These are phyloP conservation scores for Cladophialophora psammophila DNA, from an alignment of 2,329 filamentous ascomycete genomes.

Conservation along the genomic window DNA sequence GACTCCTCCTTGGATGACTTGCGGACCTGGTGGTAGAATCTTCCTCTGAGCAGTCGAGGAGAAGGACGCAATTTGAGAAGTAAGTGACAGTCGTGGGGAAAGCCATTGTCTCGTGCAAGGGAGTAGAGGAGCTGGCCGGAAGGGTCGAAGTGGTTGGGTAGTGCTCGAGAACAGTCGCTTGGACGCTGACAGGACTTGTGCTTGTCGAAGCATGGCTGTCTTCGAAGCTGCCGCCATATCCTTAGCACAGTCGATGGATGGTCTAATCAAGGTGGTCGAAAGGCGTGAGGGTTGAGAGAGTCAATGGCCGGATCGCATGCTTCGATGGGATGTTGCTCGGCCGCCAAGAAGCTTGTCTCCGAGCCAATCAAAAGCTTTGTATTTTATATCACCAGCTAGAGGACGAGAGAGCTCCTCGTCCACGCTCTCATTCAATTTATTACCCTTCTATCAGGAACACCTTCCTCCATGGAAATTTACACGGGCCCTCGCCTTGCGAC, in stretches of 20 bases:
- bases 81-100: slow-evolving; percentile 25
- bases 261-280: slow-evolving; percentile 14
- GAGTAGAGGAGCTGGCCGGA: slow-evolving; percentile 33
- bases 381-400: slow-evolving; percentile 16
- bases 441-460: background rate
- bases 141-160: slow-evolving; percentile 32
- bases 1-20: slow-evolving; percentile 77
- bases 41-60: slow-evolving; percentile 78
- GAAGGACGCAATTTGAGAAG: slow-evolving; percentile 73
- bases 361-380: slow-evolving; percentile 25
- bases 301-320: slow-evolving; percentile 23
- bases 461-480: background rate
- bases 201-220: slow-evolving; percentile 34
- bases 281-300: slow-evolving; percentile 12
- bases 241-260: slow-evolving; percentile 7
- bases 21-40: slow-evolving; percentile 84
- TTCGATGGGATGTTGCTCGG: slow-evolving; percentile 15
- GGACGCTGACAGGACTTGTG: slow-evolving; percentile 33
- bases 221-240: slow-evolving; percentile 37
- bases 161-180: slow-evolving; percentile 32
- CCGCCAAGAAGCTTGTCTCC: slow-evolving; percentile 15
- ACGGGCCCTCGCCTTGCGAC: background rate
- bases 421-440: background rate
- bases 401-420: background rate
- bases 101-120: slow-evolving; percentile 23